Evolutionary conservation across 306 rosid genomes (phyloP), one percentile per base, ranked within the genome.

Genomic region (Lathyrus tuberosus): DNA sequence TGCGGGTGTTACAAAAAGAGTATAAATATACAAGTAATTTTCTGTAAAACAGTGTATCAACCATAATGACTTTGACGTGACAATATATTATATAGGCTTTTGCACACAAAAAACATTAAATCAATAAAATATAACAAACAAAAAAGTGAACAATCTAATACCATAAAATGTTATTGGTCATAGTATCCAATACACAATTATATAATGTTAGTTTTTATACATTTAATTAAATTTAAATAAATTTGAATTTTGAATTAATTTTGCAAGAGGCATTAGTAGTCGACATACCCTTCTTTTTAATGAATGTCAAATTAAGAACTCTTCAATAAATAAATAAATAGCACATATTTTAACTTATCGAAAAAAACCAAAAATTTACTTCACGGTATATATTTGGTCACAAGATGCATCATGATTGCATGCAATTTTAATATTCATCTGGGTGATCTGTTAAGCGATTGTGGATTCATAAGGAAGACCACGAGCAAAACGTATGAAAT

Each of bases 401-500:
- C 10, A 54, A 12, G 33, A 20, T 53, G 65, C 22, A 28, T 1
- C 30, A 74, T 51, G 35, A 5, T 15, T 33, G 13, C 10, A 54
- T 41, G 3, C 1, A 43, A 54, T 18, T 4, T 31, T 44, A 10
- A 13, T 57, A 28, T 30, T 62, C 13, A 16, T 62, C 31, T 35
- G 10, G 15, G 2, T 31, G 1, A 8, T 3, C 17, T 1, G 62
- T 0, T 33, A 33, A 6, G 3, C 9, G 40, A 54, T 71, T 12
- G 11, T 10, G 83, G 44, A 82, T 67, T 78, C 86, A 49, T 6
- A 66, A 2, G 86, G 86, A 51, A 82, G 81, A 16, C 81, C 86
- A 62, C 68, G 81, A 47, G 81, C 47, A 60, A 61, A 82, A 62
- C 86, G 83, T 67, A 73, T 78, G 2, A 75, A 20, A 58, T 82